These are phyloP conservation scores for Cercospora janseana DNA, from an alignment of 2,329 filamentous ascomycete species.

Conservation along the genomic window DNA sequence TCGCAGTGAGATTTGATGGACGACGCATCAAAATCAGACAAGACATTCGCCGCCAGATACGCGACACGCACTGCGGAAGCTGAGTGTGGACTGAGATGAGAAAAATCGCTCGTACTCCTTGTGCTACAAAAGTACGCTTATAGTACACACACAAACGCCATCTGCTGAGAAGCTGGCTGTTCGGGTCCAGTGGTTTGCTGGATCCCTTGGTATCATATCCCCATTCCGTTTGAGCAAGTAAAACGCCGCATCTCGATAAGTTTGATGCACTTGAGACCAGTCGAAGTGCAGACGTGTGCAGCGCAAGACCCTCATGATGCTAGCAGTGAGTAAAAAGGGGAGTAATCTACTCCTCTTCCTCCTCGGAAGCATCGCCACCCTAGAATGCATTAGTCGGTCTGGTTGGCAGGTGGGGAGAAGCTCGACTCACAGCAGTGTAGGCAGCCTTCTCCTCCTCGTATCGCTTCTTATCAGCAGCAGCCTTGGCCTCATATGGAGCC, in stretches of 20 bases:
- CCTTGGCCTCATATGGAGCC: conserved; percentile 92
- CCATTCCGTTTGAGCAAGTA: conserved; percentile 21
- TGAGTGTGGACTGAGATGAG: no score
- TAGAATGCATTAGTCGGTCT: conserved; percentile 30
- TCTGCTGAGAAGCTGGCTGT: conserved; percentile 24
- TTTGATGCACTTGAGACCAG: conserved; percentile 6
- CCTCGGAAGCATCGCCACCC: conserved; percentile 40
- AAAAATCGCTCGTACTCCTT: conserved; percentile 11
- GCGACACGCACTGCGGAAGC: no score
- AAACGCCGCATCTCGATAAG: conserved; percentile 20
- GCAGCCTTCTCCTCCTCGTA: conserved; percentile 97
- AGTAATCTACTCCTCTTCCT: conserved; percentile 38
- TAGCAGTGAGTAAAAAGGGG: neutral
- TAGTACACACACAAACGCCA: conserved; percentile 23
- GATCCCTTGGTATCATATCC: conserved; percentile 26
- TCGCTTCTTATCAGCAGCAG: conserved; percentile 95
- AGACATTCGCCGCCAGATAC: no score
- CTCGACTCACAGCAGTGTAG: conserved; percentile 69
- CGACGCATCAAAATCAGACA: no score
- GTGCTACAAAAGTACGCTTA: conserved; percentile 17
- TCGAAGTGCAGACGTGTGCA: conserved; percentile 2
- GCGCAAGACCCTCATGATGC: neutral
- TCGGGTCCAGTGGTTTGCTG: conserved; percentile 16
- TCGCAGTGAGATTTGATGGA: no score
- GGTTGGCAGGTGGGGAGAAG: neutral